phyloP scores from a whole-genome alignment of 75 land plant genomes.

The Pinus tabuliformis region DNA sequence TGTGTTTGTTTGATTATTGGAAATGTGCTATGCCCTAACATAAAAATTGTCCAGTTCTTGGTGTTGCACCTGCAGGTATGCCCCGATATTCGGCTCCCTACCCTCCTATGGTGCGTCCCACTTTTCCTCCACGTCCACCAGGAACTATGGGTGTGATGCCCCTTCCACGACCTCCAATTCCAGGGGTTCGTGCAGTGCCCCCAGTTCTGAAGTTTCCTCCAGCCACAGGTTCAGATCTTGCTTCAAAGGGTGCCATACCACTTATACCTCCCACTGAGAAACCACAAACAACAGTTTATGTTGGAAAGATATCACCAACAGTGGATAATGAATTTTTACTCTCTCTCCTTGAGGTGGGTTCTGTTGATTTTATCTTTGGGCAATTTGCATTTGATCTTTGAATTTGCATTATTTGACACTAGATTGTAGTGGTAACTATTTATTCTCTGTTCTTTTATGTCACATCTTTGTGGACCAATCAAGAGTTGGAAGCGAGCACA shows the following conservation, averaged over 20 bases:
- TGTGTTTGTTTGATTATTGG: background rate
- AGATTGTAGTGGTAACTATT: background rate
- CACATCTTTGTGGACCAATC: conserved; percentile 84
- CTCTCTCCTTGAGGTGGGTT: conserved; percentile 68
- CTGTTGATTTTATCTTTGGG: background rate
- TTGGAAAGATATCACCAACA: conserved; percentile 85
- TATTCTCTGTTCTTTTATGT: background rate
- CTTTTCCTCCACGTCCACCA: conserved; percentile 65
- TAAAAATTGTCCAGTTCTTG: conserved; percentile 53
- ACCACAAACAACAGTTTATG: conserved; percentile 94
- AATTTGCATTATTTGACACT: conserved; percentile 1
- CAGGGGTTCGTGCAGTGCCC: conserved; percentile 55
- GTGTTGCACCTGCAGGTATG: conserved; percentile 66
- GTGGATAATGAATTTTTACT: conserved; percentile 93
- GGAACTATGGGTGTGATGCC: conserved; percentile 44
- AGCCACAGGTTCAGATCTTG: conserved; percentile 30
- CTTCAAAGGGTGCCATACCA: conserved; percentile 50
- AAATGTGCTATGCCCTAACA: conserved; percentile 14
- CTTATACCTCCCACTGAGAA: conserved; percentile 64
- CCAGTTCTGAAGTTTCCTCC: conserved; percentile 54
- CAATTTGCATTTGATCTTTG: background rate
- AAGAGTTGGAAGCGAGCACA: conserved; percentile 93
- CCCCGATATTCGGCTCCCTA: conserved; percentile 78
- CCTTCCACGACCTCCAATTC: conserved; percentile 60
- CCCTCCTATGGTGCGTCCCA: conserved; percentile 61